These are phyloP conservation scores for Raphanus hybrid DNA, from an alignment of 441 rosid species.

Conservation along the genomic window DNA sequence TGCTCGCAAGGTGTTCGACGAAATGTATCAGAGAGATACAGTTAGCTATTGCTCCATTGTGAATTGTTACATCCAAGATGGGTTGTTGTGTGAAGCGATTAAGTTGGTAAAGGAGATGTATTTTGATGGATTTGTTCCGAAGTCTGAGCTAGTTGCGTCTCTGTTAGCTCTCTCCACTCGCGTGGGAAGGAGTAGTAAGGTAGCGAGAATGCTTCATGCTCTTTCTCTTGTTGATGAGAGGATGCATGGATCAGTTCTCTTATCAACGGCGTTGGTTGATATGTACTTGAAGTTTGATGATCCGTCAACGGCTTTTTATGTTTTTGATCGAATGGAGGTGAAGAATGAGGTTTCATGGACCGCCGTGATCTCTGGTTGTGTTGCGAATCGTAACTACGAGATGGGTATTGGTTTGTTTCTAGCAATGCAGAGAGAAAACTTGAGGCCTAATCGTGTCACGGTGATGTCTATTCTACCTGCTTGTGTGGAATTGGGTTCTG, in stretches of 20 bases:
- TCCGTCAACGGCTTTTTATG: slow-evolving; percentile 37
- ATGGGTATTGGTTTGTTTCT: slow-evolving; percentile 47
- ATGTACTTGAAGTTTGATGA: slow-evolving; percentile 52
- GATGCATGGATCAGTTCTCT: slow-evolving; percentile 42
- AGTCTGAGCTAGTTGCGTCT: slow-evolving; percentile 54
- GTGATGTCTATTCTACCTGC: slow-evolving; percentile 48
- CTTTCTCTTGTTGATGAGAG: slow-evolving; percentile 48
- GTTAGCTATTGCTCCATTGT: slow-evolving; percentile 54
- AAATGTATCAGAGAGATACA: slow-evolving; percentile 49
- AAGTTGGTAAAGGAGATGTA: slow-evolving; percentile 48
- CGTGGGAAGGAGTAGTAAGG: slow-evolving; percentile 22
- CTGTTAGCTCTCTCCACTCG: slow-evolving; percentile 45
- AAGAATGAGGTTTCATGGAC: slow-evolving; percentile 65
- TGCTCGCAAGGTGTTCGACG: slow-evolving; percentile 48
- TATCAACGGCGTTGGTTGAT: slow-evolving; percentile 55
- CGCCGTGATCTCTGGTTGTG: slow-evolving; percentile 54
- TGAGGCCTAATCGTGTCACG: slow-evolving; percentile 56
- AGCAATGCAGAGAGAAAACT: slow-evolving; percentile 50
- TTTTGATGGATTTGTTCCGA: slow-evolving; percentile 48
- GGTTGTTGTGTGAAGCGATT: slow-evolving; percentile 39
- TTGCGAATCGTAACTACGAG: slow-evolving; percentile 38
- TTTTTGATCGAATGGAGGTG: slow-evolving; percentile 48
- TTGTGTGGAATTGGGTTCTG: slow-evolving; percentile 41
- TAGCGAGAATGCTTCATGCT: slow-evolving; percentile 53
- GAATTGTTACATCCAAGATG: slow-evolving; percentile 46